Base-by-base conservation (phyloP, 192 early-diverging fungal genomes). In the Lunasporangiospora selenospora region DNA sequence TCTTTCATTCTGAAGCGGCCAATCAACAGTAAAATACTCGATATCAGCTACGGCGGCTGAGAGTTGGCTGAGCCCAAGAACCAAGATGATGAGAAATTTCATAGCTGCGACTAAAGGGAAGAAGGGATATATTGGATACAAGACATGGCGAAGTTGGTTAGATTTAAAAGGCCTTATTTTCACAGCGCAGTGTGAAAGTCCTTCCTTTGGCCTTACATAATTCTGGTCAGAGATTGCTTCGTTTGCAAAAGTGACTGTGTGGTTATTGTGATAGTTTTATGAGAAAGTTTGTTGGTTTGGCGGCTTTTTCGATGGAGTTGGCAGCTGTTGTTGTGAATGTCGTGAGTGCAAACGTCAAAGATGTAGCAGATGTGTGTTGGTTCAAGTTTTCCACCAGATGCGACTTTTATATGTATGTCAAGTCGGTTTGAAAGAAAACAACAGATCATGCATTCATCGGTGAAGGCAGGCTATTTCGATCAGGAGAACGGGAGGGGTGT, bases 381-480 rank as follows among this genome's bases (percentile, higher is more conserved):
- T 41, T 13, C 3, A 12, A 41, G 40, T 18, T 41, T 18, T 41
- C 40, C 19, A n/a, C n/a, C n/a, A n/a, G n/a, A n/a, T 41, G 40
- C 5, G 15, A 19, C 45, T 47, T 47, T 27, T 27, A 29, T 47
- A 29, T 47, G 30, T 47, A 47, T 27, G 45, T 27, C 15, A 47
- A 47, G 26, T 29, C 16, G 23, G 45, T 27, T 27, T 12, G 30
- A 47, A 47, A 27, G 24, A 47, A 47, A n/a, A n/a, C n/a, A n/a
- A n/a, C n/a, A n/a, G n/a, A 47, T 13, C 8, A 47, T 26, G 24
- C 26, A 27, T 18, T 47, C 45, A 27, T 47, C 11, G 45, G 45
- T 47, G 45, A 27, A 47, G 45, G 15, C 45, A 47, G n/a, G n/a
- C 23, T 27, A 47, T 47, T 47, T 47, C 24, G 45, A 27, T 47